Evolutionary conservation across 371 early-diverging fungal species (phyloP).

Genomic region (Mortierella sp.): DNA sequence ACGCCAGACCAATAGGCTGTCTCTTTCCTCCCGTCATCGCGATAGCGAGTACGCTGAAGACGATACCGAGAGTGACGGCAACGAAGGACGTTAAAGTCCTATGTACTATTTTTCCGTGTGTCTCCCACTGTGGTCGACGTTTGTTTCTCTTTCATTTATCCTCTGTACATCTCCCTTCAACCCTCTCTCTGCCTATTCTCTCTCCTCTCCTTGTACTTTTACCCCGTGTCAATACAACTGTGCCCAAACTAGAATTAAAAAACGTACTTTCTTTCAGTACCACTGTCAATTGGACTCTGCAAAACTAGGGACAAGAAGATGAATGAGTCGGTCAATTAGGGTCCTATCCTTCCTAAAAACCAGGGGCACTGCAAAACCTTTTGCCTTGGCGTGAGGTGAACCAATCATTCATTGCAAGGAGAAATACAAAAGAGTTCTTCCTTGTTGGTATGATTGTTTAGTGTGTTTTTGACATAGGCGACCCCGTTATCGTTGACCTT

Average conservation of each 20-base stretch:
- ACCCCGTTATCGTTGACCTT: neutral
- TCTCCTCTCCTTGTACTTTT: conserved; percentile 1
- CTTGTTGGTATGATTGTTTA: neutral
- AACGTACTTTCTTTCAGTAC: neutral
- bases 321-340: neutral
- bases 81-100: neutral
- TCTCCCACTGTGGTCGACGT: neutral
- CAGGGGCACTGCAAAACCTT: no score
- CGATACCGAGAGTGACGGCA: conserved; percentile 17
- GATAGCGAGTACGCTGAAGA: conserved; percentile 27
- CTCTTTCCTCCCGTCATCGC: conserved; percentile 11
- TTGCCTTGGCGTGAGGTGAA: neutral
- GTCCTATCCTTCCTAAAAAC: neutral
- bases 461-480: neutral
- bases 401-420: neutral
- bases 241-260: neutral
- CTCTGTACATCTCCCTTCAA: neutral
- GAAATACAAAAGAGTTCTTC: neutral
- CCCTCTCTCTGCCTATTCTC: neutral
- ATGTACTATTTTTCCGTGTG: neutral
- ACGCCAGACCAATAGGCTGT: conserved; percentile 4
- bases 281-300: neutral
- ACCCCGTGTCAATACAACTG: neutral
- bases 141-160: neutral
- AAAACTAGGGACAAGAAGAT: neutral